phyloP scores from a whole-genome alignment of 768 basidiomycete species.

The Xerocomellus dryophilus region DNA sequence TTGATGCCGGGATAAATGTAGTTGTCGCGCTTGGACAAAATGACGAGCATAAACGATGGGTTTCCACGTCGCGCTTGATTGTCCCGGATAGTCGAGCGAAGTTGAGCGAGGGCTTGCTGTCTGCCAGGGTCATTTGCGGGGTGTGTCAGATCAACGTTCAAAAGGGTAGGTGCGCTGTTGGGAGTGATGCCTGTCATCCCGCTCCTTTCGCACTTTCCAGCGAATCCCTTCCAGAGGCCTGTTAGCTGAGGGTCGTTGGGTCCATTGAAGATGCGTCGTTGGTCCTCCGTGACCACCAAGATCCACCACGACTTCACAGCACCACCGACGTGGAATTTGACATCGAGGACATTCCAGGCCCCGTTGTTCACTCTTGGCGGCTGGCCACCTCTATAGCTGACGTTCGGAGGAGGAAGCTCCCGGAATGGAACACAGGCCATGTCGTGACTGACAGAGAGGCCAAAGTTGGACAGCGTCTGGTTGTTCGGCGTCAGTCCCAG shows the following conservation, averaged over 20 bases:
- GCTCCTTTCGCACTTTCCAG: slow-evolving; percentile 50
- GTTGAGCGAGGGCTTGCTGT: slow-evolving; percentile 36
- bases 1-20: slow-evolving; percentile 82
- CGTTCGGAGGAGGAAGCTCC: slow-evolving; percentile 54
- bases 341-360: slow-evolving; percentile 74
- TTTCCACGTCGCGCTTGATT: slow-evolving; percentile 30
- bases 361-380: slow-evolving; percentile 50
- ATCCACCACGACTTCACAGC: slow-evolving; percentile 61
- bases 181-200: slow-evolving; percentile 65
- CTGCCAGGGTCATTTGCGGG: slow-evolving; percentile 34
- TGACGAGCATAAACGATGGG: slow-evolving; percentile 67
- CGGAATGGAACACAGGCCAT: slow-evolving; percentile 68
- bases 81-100: slow-evolving; percentile 41
- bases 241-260: slow-evolving; percentile 32
- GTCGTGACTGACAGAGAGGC: slow-evolving; percentile 48
- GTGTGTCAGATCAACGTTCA: slow-evolving; percentile 20
- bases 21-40: slow-evolving; percentile 66
- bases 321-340: slow-evolving; percentile 62
- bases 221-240: slow-evolving; percentile 51
- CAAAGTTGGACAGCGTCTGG: slow-evolving; percentile 51
- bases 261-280: slow-evolving; percentile 36
- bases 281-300: slow-evolving; percentile 54
- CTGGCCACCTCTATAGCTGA: slow-evolving; percentile 52
- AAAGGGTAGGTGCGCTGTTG: slow-evolving; percentile 35
- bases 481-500: slow-evolving; percentile 49